Percentiles rank a stretch among this genome's conserved stretches.
Conservation (phyloP, 768 basidiomycete species). For the Termitomyces sp. region DNA sequence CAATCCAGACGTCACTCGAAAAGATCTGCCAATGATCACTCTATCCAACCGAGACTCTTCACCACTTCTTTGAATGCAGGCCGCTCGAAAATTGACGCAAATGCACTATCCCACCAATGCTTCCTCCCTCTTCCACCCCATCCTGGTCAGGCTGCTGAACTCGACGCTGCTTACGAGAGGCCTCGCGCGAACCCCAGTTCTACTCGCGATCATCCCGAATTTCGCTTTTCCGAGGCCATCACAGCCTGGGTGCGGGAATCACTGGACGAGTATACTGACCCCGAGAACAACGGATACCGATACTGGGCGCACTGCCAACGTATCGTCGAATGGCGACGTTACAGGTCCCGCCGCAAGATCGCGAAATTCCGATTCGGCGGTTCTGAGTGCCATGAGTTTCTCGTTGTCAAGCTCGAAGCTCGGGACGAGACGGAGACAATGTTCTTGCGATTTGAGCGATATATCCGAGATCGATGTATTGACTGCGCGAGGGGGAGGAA, state of each 20-base stretch:
- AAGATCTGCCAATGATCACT: neutral
- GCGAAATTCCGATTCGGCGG: neutral
- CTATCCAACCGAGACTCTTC: neutral
- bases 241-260: neutral
- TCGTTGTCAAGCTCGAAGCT: neutral
- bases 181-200: neutral
- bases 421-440: too few relatives aligned
- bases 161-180: neutral
- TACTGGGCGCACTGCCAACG: neutral
- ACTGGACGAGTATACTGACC: neutral
- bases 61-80: neutral
- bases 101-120: neutral
- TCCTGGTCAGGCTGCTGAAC: neutral
- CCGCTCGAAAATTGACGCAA: neutral
- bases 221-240: neutral
- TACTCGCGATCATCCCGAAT: too few relatives aligned
- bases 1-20: neutral
- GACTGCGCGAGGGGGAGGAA: neutral
- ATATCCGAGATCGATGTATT: neutral
- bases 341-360: neutral
- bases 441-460: neutral
- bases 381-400: neutral
- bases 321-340: constrained; percentile 3
- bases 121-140: neutral
- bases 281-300: neutral